Evolutionary conservation across 345 rosid genomes (phyloP), one percentile per base, ranked within the genome.

Genomic region (Rhizophora apiculata): DNA sequence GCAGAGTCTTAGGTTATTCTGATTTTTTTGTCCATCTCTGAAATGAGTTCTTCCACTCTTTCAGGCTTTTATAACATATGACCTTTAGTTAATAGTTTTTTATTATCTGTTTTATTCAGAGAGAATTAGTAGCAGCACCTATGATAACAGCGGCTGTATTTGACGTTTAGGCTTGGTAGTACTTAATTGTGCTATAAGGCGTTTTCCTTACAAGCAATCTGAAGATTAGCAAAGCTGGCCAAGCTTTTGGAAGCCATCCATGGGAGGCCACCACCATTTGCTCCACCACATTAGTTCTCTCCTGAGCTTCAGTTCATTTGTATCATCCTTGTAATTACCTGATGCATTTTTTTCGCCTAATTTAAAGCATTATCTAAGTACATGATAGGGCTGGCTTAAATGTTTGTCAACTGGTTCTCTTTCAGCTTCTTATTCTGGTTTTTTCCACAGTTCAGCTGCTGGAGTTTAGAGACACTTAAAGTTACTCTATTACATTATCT

Each of bases 121-220:
- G 81, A 83, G 97, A 83, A 91, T 89, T 69, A 86, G 91, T 54
- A 91, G 97, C 73, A 78, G 88, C 80, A 73, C 85, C 37, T 91
- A 87, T 56, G 97, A 86, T 72, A 89, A 86, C 66, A 89, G 89
- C 80, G 85, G 96, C 60, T 93, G 87, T 65, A 86, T 91, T 15
- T 89, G 97, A 96, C 89, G 93, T 76, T 77, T 87, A 82, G 96
- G 97, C 24, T 30, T 91, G 85, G 93, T 89, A 24, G 91, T 87
- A 31, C 86, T 91, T 34, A 93, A 89, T 62, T 91, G 97, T 74
- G 97, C 96, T 24, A 87, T 86, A 65, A 91, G 97, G 18, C 83
- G 82, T 27, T 95, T 92, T 73, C 97, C 96, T 64, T 87, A 87
- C 72, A 72, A 81, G 82, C 85, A 83, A 77, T 85, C 94, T 1